Percentiles rank a stretch among this genome's conserved stretches.
phyloP scores from a whole-genome alignment of 2,329 filamentous ascomycete genomes.

The Verticillium zaregamsianum region DNA sequence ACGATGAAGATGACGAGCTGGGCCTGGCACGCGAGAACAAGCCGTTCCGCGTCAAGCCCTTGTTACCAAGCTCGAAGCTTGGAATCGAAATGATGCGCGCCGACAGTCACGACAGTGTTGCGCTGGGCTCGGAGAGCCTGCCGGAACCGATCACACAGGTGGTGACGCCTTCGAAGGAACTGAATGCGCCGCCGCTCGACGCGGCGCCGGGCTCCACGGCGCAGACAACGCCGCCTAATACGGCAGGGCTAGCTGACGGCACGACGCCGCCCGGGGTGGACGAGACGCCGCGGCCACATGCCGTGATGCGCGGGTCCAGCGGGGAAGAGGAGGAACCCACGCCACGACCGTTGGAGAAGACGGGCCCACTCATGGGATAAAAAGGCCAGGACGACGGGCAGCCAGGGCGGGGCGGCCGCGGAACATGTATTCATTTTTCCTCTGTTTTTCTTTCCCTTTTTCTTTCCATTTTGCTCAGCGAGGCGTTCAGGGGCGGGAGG shows the following conservation, averaged over 20 bases:
- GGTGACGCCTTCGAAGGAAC: slow-evolving; percentile 43
- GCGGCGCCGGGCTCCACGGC: slow-evolving; percentile 17
- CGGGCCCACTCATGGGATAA: slow-evolving; percentile 5
- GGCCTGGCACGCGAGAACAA: slow-evolving; percentile 38
- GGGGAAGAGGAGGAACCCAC: slow-evolving; percentile 33
- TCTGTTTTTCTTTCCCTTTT: slow-evolving; percentile 10
- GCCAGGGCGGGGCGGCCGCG: not conserved
- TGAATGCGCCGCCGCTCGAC: slow-evolving; percentile 23
- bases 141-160: slow-evolving; percentile 49
- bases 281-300: slow-evolving; percentile 38
- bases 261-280: slow-evolving; percentile 24
- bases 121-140: slow-evolving; percentile 44
- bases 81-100: slow-evolving; percentile 98
- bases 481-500: slow-evolving; percentile 1
- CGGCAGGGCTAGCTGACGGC: slow-evolving; percentile 14
- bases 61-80: slow-evolving; percentile 77
- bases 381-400: slow-evolving; percentile 1
- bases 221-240: slow-evolving; percentile 23
- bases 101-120: slow-evolving; percentile 83
- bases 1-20: slow-evolving; percentile 92
- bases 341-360: slow-evolving; percentile 27
- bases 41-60: slow-evolving; percentile 51
- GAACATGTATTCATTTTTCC: slow-evolving; percentile 1
- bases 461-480: slow-evolving; percentile 1
- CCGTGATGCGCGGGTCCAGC: slow-evolving; percentile 13